These are phyloP conservation scores for Hypericum perforatum DNA, from an alignment of 345 rosid genomes.

Conservation along the genomic window DNA sequence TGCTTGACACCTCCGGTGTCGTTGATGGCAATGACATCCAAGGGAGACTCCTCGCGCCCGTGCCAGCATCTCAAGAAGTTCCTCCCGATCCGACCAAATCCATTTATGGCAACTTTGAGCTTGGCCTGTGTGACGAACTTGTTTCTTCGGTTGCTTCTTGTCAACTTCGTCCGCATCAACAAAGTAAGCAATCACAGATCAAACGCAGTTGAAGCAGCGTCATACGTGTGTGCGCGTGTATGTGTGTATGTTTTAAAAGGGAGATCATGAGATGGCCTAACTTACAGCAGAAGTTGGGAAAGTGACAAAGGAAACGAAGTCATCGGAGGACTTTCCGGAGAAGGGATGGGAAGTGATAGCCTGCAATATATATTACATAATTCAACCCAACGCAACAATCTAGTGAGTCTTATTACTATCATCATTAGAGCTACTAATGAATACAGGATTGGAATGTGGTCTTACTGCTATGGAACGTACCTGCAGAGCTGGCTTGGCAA, in stretches of 20 bases:
- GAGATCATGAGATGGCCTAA: background rate
- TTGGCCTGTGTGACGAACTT: slow-evolving; percentile 63
- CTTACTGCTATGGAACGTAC: slow-evolving; percentile 16
- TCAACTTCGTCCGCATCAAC: slow-evolving; percentile 24
- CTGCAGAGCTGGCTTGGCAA: slow-evolving; percentile 84
- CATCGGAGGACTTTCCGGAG: slow-evolving; percentile 52
- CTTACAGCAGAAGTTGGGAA: slow-evolving; percentile 84
- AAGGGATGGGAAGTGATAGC: slow-evolving; percentile 62
- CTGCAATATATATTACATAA: slow-evolving; percentile 2
- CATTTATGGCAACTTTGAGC: slow-evolving; percentile 87
- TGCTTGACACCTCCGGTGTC: slow-evolving; percentile 96
- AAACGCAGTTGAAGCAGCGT: background rate
- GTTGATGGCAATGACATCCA: slow-evolving; percentile 81
- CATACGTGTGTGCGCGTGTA: too few species aligned
- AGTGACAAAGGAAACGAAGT: slow-evolving; percentile 52
- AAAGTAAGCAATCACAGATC: background rate
- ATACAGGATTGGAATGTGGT: too few species aligned
- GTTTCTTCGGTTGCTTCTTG: slow-evolving; percentile 55
- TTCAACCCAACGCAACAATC: too few species aligned
- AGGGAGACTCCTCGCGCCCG: slow-evolving; percentile 81
- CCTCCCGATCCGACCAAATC: slow-evolving; percentile 87
- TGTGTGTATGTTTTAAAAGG: background rate
- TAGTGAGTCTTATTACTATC: too few species aligned
- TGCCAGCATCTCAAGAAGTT: slow-evolving; percentile 98
- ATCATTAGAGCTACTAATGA: too few species aligned